These are phyloP conservation scores for Sclerotinia sclerotiorum DNA, from an alignment of 2,329 filamentous ascomycete genomes.

Conservation along the genomic window DNA sequence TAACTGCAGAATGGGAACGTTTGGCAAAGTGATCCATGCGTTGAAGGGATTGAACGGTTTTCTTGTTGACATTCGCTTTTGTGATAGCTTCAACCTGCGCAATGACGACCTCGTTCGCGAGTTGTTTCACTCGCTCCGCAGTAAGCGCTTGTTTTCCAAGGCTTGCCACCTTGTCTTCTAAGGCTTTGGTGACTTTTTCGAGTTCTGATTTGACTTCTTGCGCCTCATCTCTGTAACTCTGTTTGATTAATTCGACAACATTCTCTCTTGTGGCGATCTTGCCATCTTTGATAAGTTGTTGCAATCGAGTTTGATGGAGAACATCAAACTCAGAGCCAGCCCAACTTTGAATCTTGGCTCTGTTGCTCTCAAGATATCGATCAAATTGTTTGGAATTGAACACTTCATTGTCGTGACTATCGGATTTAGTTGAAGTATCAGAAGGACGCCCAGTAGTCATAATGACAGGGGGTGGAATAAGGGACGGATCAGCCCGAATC, in stretches of 20 bases:
- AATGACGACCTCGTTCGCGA: conserved; percentile 28
- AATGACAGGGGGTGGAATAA: neutral
- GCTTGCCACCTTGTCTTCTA: conserved; percentile 28
- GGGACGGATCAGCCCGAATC: conserved; percentile 46
- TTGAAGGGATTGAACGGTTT: conserved; percentile 24
- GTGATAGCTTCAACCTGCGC: conserved; percentile 37
- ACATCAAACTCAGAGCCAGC: conserved; percentile 27
- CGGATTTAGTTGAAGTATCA: neutral
- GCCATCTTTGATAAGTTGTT: conserved; percentile 29
- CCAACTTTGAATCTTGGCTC: conserved; percentile 18
- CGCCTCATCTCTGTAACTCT: conserved; percentile 59
- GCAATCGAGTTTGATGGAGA: conserved; percentile 27
- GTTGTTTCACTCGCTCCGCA: conserved; percentile 28
- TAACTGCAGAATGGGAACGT: conserved; percentile 47
- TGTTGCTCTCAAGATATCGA: conserved; percentile 24
- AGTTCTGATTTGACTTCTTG: conserved; percentile 29
- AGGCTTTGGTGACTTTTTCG: conserved; percentile 24
- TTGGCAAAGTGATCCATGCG: conserved; percentile 73
- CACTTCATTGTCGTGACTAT: neutral
- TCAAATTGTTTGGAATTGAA: conserved; percentile 20
- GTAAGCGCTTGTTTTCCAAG: conserved; percentile 25
- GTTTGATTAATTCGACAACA: conserved; percentile 91
- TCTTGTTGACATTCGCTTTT: conserved; percentile 32
- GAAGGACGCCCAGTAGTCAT: neutral
- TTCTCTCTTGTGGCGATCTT: conserved; percentile 30